Conservation (phyloP, 2,329 filamentous ascomycete species). For the Aureobasidium sp. region DNA sequence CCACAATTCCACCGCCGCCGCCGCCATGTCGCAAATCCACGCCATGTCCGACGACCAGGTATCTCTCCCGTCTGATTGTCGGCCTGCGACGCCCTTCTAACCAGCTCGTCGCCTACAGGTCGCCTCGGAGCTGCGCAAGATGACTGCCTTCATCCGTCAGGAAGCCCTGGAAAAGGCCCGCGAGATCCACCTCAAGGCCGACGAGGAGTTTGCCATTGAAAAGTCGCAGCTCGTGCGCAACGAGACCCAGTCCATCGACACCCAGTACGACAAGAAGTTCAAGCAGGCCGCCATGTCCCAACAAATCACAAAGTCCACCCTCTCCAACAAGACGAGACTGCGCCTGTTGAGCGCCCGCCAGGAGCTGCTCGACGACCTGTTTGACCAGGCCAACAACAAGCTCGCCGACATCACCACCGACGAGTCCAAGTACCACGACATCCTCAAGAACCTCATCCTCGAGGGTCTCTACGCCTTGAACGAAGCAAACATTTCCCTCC, state of each 20-base stretch:
- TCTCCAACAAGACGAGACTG: slow-evolving; percentile 92
- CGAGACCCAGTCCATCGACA: slow-evolving; percentile 88
- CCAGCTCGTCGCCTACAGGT: slow-evolving; percentile 50
- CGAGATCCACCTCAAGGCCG: slow-evolving; percentile 96
- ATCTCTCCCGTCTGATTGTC: slow-evolving; percentile 21
- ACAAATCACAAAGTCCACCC: slow-evolving; percentile 94
- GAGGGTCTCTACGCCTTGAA: slow-evolving; percentile 84
- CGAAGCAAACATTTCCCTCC: slow-evolving; percentile 67
- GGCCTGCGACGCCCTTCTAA: slow-evolving; percentile 16
- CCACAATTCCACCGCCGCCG: slow-evolving; percentile 37
- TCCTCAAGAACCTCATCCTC: slow-evolving; percentile 72
- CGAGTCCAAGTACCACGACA: slow-evolving; percentile 62
- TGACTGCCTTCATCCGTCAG: slow-evolving; percentile 99
- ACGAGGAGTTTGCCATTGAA: slow-evolving; percentile 98
- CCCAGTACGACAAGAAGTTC: slow-evolving; percentile 95
- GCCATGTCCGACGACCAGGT: slow-evolving; percentile 97
- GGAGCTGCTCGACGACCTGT: slow-evolving; percentile 82
- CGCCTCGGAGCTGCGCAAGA: slow-evolving; percentile 97
- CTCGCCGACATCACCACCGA: slow-evolving; percentile 59
- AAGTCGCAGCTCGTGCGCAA: slow-evolving; percentile 97
- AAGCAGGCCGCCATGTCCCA: slow-evolving; percentile 97
- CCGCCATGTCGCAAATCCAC: slow-evolving; percentile 83
- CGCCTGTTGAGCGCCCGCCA: slow-evolving; percentile 80
- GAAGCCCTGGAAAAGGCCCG: slow-evolving; percentile 94
- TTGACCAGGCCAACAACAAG: slow-evolving; percentile 68